Conservation (phyloP, 495 filamentous ascomycete genomes). For the Neurospora africana region DNA sequence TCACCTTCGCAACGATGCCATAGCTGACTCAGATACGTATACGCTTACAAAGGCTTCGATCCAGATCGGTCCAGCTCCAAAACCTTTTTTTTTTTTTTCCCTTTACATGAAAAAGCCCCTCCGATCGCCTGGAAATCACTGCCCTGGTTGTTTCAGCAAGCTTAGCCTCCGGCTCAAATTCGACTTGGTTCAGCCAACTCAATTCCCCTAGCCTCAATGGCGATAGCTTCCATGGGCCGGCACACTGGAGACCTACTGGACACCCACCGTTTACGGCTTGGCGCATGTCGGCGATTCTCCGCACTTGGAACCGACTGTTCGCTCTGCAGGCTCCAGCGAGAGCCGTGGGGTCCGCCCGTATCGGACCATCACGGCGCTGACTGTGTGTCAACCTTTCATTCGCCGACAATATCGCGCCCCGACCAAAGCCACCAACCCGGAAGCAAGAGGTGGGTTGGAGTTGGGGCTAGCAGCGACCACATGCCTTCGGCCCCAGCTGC, state of each 20-base stretch:
- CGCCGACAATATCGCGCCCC: slow-evolving; percentile 14
- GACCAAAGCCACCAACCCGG: slow-evolving; percentile 6
- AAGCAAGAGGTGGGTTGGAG: neutral
- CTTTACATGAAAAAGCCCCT: neutral
- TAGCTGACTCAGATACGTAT: neutral
- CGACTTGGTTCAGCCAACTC: slow-evolving; percentile 1
- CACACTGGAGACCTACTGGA: neutral
- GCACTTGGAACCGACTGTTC: slow-evolving; percentile 10
- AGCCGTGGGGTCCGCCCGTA: slow-evolving; percentile 8
- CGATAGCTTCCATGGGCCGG: slow-evolving; percentile 4
- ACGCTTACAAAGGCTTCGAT: neutral
- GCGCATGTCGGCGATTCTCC: slow-evolving; percentile 10
- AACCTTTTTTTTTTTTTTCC: neutral
- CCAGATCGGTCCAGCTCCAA: neutral
- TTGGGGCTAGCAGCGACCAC: neutral
- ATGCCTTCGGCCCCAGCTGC: neutral
- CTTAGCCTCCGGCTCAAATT: slow-evolving; percentile 7
- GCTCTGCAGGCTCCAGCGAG: slow-evolving; percentile 9
- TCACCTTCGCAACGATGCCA: neutral
- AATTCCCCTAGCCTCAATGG: slow-evolving; percentile 5
- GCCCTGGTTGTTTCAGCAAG: neutral
- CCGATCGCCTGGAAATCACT: neutral
- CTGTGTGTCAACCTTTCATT: slow-evolving; percentile 26
- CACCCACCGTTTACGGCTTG: slow-evolving; percentile 8
- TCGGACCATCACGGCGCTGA: slow-evolving; percentile 16